Percentiles rank a stretch among this genome's conserved stretches.
Evolutionary conservation across 495 filamentous ascomycete species (phyloP).

Genomic region (Bombardia bombarda): DNA sequence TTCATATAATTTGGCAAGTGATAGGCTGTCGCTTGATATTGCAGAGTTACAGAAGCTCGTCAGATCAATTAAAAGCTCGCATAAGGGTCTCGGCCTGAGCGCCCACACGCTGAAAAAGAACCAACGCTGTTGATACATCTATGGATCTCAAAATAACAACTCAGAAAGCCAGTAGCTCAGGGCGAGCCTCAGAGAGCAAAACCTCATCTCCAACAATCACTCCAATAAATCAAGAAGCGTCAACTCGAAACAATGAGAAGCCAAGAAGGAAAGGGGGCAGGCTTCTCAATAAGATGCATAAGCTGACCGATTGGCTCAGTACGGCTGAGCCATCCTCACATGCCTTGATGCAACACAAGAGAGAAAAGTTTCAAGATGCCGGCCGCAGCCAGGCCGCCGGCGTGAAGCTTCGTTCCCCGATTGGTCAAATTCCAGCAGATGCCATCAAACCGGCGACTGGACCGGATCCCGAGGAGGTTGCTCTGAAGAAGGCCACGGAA

Average conservation of each 20-base stretch:
- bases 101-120: too few species aligned
- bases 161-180: too few species aligned
- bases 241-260: too few species aligned
- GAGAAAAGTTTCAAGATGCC: slow-evolving; percentile 26
- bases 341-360: slow-evolving; percentile 30
- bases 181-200: background rate
- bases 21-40: too few species aligned
- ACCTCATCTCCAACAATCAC: too few species aligned
- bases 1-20: too few species aligned
- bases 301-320: slow-evolving; percentile 33
- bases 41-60: too few species aligned
- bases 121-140: too few species aligned
- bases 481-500: slow-evolving; percentile 14
- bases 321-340: slow-evolving; percentile 34
- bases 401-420: slow-evolving; percentile 20
- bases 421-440: slow-evolving; percentile 26
- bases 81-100: too few species aligned
- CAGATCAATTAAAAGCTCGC: too few species aligned
- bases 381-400: slow-evolving; percentile 22
- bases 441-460: slow-evolving; percentile 24
- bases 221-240: too few species aligned
- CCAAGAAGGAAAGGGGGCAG: slow-evolving; percentile 2
- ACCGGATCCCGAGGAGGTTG: slow-evolving; percentile 27
- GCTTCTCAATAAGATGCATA: slow-evolving; percentile 13
- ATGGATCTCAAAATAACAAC: too few species aligned